Evolutionary conservation across 805 yeast genomes (phyloP).

Genomic region (Lipomyces chichibuensis): DNA sequence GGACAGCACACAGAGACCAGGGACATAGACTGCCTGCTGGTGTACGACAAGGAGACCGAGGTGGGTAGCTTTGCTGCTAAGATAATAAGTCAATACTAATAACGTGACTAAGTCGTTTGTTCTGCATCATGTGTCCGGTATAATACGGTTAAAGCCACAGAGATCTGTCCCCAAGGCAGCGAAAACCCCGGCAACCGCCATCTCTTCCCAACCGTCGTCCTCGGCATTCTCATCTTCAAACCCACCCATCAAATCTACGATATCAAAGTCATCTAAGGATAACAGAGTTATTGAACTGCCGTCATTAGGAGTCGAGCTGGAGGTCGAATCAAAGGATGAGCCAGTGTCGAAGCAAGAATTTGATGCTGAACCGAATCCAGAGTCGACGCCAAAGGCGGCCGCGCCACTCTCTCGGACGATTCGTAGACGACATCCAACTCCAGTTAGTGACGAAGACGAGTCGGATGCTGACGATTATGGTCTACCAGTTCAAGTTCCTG

Average conservation of each 20-base stretch:
- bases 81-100: neutral
- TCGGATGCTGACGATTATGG: slow-evolving; percentile 12
- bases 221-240: slow-evolving; percentile 13
- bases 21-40: slow-evolving; percentile 33
- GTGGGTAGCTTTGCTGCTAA: slow-evolving; percentile 1
- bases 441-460: slow-evolving; percentile 16
- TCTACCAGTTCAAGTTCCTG: neutral
- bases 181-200: neutral
- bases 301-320: slow-evolving; percentile 10
- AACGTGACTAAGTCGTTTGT: slow-evolving; percentile 19
- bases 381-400: neutral
- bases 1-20: slow-evolving; percentile 30
- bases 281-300: slow-evolving; percentile 21
- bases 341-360: neutral
- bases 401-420: neutral
- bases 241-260: slow-evolving; percentile 1
- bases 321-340: neutral
- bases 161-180: slow-evolving; percentile 17
- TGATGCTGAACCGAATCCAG: slow-evolving; percentile 2
- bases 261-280: slow-evolving; percentile 2
- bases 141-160: slow-evolving; percentile 26
- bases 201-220: slow-evolving; percentile 15
- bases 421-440: neutral
- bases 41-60: slow-evolving; percentile 31
- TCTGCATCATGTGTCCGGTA: slow-evolving; percentile 22